phyloP scores from a whole-genome alignment of 75 land plant species.

The Adiantum capillusveneris region DNA sequence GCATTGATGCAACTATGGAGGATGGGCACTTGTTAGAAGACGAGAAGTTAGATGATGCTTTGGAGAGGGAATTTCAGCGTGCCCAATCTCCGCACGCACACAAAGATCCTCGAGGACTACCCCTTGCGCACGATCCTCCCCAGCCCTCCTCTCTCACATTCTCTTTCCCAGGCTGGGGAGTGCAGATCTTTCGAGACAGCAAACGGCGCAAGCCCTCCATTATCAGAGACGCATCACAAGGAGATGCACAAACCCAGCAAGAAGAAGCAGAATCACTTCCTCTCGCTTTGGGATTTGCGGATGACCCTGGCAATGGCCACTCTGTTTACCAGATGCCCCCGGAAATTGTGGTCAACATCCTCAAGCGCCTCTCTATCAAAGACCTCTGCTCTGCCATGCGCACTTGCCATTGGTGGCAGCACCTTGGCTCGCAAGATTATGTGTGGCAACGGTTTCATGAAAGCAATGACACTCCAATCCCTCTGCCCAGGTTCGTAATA shows the following conservation, averaged over 20 bases:
- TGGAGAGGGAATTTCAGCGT: too few species aligned
- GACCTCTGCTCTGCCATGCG: constrained; percentile 10
- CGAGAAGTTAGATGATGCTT: too few species aligned
- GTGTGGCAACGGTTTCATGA: constrained; percentile 10
- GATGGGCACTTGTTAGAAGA: too few species aligned
- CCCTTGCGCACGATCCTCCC: too few species aligned
- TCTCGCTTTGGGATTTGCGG: not conserved
- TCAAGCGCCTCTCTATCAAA: constrained; percentile 6
- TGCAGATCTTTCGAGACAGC: constrained; percentile 8
- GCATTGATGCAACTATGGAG: too few species aligned
- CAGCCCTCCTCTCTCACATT: constrained; percentile 3
- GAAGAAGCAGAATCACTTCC: not conserved
- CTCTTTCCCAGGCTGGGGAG: constrained; percentile 18
- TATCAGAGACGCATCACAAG: not conserved
- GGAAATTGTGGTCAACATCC: constrained; percentile 1
- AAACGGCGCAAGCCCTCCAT: constrained; percentile 5
- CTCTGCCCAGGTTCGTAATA: constrained; percentile 9
- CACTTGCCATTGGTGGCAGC: constrained; percentile 16
- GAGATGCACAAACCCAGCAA: too few species aligned
- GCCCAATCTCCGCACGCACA: too few species aligned
- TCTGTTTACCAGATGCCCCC: constrained; percentile 10
- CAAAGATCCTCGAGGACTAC: too few species aligned
- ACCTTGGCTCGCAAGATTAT: constrained; percentile 4
- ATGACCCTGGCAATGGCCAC: constrained; percentile 2
- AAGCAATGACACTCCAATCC: not conserved